phyloP scores from a whole-genome alignment of 148 eudicot genomes.

The Heliamphora exappendiculata region DNA sequence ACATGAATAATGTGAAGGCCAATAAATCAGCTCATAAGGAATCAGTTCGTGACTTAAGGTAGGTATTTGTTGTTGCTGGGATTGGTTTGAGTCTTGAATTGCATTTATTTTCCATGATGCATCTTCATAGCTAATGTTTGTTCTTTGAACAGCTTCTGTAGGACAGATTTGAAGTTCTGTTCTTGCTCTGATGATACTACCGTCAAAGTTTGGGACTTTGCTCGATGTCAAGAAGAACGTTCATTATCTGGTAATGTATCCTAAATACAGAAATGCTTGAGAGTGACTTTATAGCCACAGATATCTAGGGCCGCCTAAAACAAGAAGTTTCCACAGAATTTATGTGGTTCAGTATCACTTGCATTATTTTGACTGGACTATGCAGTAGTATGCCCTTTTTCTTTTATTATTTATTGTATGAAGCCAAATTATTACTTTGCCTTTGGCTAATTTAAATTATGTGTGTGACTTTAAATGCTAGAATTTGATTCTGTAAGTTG shows the following conservation, averaged over 20 bases:
- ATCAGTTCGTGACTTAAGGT: slow-evolving; percentile 93
- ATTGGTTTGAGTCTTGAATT: background rate
- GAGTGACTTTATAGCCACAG: background rate
- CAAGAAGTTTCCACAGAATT: background rate
- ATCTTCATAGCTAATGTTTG: slow-evolving; percentile 7
- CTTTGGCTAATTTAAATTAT: too few species aligned
- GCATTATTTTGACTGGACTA: too few species aligned
- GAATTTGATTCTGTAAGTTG: too few species aligned
- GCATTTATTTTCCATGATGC: background rate
- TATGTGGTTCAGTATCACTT: background rate
- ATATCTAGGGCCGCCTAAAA: background rate
- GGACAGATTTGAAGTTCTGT: slow-evolving; percentile 94
- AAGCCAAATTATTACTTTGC: too few species aligned
- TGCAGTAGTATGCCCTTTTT: too few species aligned
- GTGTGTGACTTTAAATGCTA: too few species aligned
- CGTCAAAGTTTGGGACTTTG: slow-evolving; percentile 98
- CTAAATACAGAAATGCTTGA: slow-evolving; percentile 13
- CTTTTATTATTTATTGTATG: too few species aligned
- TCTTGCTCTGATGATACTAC: slow-evolving; percentile 98
- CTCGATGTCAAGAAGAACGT: slow-evolving; percentile 88
- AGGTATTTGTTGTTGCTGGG: background rate
- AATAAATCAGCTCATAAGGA: slow-evolving; percentile 92
- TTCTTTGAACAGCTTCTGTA: slow-evolving; percentile 65
- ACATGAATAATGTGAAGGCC: slow-evolving; percentile 97
- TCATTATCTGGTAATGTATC: slow-evolving; percentile 89